Evolutionary conservation across 768 basidiomycete species (phyloP), one percentile per base, ranked within the genome.

Genomic region (Panus rudis): DNA sequence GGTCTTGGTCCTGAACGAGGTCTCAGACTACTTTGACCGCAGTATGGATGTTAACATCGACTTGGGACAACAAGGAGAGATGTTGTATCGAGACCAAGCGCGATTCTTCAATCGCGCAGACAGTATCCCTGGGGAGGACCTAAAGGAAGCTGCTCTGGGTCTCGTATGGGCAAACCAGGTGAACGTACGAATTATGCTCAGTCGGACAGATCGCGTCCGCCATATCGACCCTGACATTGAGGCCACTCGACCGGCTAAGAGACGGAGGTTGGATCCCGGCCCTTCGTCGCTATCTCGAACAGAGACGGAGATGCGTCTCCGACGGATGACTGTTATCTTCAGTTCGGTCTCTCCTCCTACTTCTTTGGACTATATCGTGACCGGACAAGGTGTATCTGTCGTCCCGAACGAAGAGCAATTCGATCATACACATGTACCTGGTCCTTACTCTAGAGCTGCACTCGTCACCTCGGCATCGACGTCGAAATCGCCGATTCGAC

Each of bases 141-240:
- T 59, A 34, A 91, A 92, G 56, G 86, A 94, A 62, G 91, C 87
- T 0, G 78, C 76, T 28, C 67, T 98, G 2, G 93, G 93, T 3
- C 78, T 96, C 39, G 81, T 80, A 7, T 98, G 94, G 94, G 86
- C 93, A 13, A 97, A 94, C 61, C 84, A 90, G 54, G 71, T 98
- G 44, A 93, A 94, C 52, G 74, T 72, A 4, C 76, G 94, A 19
- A 73, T 97, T 35, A 81, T 94, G 72, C 73, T 96, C 40, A 76
- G 74, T 33, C 76, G 89, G 23, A 92, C 92, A 0, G 76, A 75
- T 8, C 69, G 89, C 47, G 71, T 83, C 44, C 71, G 78, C 35
- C 69, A 79, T 45, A 57, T 84, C 21, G 67, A 67, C 30, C n/a
- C n/a, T n/a, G 49, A 41, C 10, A 63, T 64, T 21, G 44, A 45